phyloP scores from a whole-genome alignment of 1,139 yeast species.

The Meyerozyma guilliermondii region DNA sequence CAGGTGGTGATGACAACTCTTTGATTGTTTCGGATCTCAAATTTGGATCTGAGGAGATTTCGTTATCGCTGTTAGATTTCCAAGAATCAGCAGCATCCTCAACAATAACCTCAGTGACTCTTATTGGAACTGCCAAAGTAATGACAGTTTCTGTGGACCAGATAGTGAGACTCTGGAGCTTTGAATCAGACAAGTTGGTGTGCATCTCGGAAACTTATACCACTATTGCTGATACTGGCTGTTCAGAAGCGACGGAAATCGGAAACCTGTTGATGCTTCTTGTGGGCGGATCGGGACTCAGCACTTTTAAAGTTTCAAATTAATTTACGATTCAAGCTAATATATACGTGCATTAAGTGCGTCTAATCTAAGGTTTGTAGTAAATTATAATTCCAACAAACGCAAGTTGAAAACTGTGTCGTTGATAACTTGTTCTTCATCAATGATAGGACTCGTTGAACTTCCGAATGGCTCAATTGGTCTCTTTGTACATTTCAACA shows the following conservation, averaged over 20 bases:
- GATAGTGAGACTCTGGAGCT: slow-evolving; percentile 60
- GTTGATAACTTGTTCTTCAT: slow-evolving; percentile 86
- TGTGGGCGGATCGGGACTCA: slow-evolving; percentile 71
- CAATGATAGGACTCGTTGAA: slow-evolving; percentile 55
- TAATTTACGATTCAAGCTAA: background rate
- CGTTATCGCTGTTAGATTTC: slow-evolving; percentile 25
- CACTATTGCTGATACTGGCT: slow-evolving; percentile 88
- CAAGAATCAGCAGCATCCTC: slow-evolving; percentile 71
- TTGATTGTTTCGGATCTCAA: slow-evolving; percentile 42
- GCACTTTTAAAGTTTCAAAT: slow-evolving; percentile 17
- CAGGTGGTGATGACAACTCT: slow-evolving; percentile 95
- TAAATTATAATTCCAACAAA: slow-evolving; percentile 54
- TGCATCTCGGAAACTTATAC: slow-evolving; percentile 52
- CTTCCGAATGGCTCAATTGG: slow-evolving; percentile 43
- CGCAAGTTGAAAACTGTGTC: slow-evolving; percentile 80
- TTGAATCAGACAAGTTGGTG: slow-evolving; percentile 22
- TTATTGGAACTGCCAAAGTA: slow-evolving; percentile 16
- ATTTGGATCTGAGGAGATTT: slow-evolving; percentile 11
- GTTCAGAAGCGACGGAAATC: slow-evolving; percentile 39
- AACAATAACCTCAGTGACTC: slow-evolving; percentile 66
- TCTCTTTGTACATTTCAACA: slow-evolving; percentile 73
- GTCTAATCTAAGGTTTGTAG: background rate
- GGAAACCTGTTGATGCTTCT: slow-evolving; percentile 27
- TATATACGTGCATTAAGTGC: background rate
- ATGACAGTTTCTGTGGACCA: slow-evolving; percentile 77